A percentile compares a stretch with the other conserved stretches of the same genome.
Evolutionary conservation across 2,329 filamentous ascomycete genomes (phyloP).

Genomic region (Penicillium digitatum): DNA sequence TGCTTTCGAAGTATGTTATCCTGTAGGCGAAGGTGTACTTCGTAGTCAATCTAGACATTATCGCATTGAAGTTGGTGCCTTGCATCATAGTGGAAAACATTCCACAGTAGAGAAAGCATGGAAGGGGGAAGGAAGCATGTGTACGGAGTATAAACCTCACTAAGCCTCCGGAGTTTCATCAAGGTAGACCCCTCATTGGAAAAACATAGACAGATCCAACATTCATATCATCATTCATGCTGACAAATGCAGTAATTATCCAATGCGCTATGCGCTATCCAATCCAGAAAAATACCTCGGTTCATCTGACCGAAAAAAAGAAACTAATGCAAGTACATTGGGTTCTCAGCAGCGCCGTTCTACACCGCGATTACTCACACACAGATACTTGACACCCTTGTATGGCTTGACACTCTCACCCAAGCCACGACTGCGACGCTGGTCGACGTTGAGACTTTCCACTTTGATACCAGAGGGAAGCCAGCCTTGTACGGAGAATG

Average conservation of each 20-base stretch:
- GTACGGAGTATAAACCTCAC: not conserved
- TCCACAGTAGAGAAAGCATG: not conserved
- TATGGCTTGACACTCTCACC: conserved; percentile 89
- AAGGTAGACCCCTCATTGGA: not conserved
- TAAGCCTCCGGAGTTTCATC: not conserved
- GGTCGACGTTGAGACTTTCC: conserved; percentile 59
- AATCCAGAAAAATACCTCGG: not conserved
- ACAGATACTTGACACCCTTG: conserved; percentile 97
- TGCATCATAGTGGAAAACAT: no score
- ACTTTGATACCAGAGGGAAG: conserved; percentile 62
- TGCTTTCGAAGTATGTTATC: not conserved
- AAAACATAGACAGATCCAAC: not conserved
- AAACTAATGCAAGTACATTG: not conserved
- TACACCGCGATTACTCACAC: conserved; percentile 58
- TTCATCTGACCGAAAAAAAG: not conserved
- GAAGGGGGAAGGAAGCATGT: not conserved
- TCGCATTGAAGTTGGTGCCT: not conserved
- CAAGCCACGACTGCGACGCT: conserved; percentile 78
- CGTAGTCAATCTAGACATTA: not conserved
- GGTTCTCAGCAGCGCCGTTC: conserved; percentile 39
- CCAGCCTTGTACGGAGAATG: conserved; percentile 60
- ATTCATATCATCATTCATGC: conserved; percentile 6
- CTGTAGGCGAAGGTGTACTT: not conserved
- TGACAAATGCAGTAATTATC: conserved; percentile 2
- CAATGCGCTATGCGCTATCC: conserved; percentile 2